Percentiles rank a stretch among this genome's conserved stretches.
Evolutionary conservation across 176 grass and related monocot species (phyloP).

Genomic region (Zoysia pacifica): DNA sequence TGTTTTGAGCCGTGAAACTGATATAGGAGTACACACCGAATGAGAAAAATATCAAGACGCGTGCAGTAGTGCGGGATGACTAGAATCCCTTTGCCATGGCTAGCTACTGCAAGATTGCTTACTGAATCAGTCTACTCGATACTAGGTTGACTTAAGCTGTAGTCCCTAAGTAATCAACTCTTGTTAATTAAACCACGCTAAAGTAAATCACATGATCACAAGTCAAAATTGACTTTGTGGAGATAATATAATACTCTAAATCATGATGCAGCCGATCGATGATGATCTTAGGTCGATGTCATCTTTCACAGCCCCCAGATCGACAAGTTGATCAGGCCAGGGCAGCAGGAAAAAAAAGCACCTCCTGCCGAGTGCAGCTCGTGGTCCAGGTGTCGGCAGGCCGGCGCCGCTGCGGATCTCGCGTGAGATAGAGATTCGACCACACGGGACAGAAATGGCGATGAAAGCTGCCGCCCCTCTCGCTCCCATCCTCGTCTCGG

Average conservation of each 20-base stretch:
- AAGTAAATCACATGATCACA: neutral
- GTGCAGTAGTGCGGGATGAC: constrained; percentile 6
- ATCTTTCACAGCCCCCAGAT: neutral
- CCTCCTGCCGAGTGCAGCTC: neutral
- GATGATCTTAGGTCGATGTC: constrained; percentile 32
- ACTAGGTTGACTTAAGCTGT: neutral
- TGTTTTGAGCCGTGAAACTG: too few species aligned
- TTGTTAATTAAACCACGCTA: neutral
- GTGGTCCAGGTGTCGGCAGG: constrained; percentile 40
- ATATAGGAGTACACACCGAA: too few species aligned
- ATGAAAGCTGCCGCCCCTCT: constrained; percentile 11
- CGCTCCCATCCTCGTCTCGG: neutral
- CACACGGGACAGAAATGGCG: neutral
- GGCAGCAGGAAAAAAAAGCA: neutral
- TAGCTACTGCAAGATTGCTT: neutral
- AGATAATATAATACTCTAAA: too few species aligned
- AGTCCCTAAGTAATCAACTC: neutral
- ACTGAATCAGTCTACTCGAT: neutral
- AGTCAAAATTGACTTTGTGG: constrained; percentile 36
- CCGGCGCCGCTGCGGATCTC: constrained; percentile 42
- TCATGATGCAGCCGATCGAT: neutral
- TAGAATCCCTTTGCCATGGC: constrained; percentile 6
- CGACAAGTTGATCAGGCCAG: neutral
- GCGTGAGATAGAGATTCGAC: constrained; percentile 31
- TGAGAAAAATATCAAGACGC: neutral